Evolutionary conservation across 2,329 filamentous ascomycete species (phyloP).

Genomic region (Cordyceps fumosorosea): DNA sequence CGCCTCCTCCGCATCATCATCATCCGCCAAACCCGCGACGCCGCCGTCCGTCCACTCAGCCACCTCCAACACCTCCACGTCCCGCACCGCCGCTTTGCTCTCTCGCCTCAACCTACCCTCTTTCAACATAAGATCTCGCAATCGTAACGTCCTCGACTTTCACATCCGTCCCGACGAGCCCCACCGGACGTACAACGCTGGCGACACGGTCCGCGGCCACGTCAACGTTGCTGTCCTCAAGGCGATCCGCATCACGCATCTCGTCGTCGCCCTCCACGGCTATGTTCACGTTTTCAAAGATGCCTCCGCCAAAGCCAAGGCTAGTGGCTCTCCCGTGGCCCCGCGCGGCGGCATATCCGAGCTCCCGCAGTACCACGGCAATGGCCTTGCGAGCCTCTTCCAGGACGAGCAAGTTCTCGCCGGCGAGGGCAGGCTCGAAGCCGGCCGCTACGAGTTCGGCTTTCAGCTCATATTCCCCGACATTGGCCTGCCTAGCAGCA

Average conservation of each 20-base stretch:
- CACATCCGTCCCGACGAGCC: slow-evolving; percentile 71
- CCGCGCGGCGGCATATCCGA: slow-evolving; percentile 30
- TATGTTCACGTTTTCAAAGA: slow-evolving; percentile 75
- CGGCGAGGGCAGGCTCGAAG: slow-evolving; percentile 67
- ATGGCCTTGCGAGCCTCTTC: slow-evolving; percentile 74
- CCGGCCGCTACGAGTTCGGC: slow-evolving; percentile 72
- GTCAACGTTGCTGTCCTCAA: slow-evolving; percentile 69
- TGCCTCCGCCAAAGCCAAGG: slow-evolving; percentile 49
- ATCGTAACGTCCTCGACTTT: slow-evolving; percentile 68
- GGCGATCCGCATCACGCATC: slow-evolving; percentile 69
- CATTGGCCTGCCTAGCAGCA: slow-evolving; percentile 75
- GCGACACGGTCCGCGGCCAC: slow-evolving; percentile 66
- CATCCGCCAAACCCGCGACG: slow-evolving; percentile 17
- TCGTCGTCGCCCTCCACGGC: slow-evolving; percentile 71
- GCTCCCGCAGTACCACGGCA: slow-evolving; percentile 58
- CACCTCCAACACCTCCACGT: slow-evolving; percentile 18
- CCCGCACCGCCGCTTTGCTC: slow-evolving; percentile 34
- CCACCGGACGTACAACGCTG: slow-evolving; percentile 67
- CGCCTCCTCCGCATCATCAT: slow-evolving; percentile 27
- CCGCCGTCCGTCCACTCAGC: slow-evolving; percentile 18
- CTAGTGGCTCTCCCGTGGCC: slow-evolving; percentile 38
- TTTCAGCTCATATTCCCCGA: slow-evolving; percentile 67
- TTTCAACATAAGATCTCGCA: slow-evolving; percentile 43
- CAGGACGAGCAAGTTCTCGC: slow-evolving; percentile 76
- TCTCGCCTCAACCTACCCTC: slow-evolving; percentile 46